Percentiles rank a stretch among this genome's conserved stretches.
Evolutionary conservation across 192 early-diverging fungal species (phyloP).

Genomic region (Linnemannia exigua): DNA sequence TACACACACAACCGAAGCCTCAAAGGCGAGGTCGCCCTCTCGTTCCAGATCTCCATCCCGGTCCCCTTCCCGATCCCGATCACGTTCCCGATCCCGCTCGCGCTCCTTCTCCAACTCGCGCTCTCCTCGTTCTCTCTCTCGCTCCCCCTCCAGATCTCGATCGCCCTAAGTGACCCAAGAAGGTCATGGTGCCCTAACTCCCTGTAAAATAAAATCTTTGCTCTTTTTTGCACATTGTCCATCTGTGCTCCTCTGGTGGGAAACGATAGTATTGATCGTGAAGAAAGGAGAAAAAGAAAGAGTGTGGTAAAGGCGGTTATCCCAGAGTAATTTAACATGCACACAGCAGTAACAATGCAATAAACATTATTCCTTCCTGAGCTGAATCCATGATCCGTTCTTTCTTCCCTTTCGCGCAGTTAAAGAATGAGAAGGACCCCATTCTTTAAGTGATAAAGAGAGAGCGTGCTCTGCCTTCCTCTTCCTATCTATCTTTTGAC

Average conservation of each 20-base stretch:
- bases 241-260: no score
- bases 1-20: not conserved
- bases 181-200: not conserved
- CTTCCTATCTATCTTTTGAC: not conserved
- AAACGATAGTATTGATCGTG: no score
- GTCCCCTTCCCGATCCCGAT: conserved; percentile 16
- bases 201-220: not conserved
- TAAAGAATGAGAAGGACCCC: not conserved
- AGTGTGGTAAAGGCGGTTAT: no score
- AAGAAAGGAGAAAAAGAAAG: no score
- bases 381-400: not conserved
- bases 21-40: conserved; percentile 20
- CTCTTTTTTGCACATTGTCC: not conserved
- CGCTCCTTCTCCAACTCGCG: conserved; percentile 15
- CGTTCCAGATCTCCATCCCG: conserved; percentile 27
- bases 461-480: no score
- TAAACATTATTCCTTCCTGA: not conserved
- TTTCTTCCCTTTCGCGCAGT: not conserved
- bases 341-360: no score
- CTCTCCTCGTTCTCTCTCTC: conserved; percentile 8
- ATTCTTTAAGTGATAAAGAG: not conserved
- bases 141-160: conserved; percentile 16
- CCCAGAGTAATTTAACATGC: no score
- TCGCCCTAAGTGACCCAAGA: conserved; percentile 1
- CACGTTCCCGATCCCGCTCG: conserved; percentile 8